phyloP scores from a whole-genome alignment of 2,329 filamentous ascomycete genomes.

The Apiospora sp. region DNA sequence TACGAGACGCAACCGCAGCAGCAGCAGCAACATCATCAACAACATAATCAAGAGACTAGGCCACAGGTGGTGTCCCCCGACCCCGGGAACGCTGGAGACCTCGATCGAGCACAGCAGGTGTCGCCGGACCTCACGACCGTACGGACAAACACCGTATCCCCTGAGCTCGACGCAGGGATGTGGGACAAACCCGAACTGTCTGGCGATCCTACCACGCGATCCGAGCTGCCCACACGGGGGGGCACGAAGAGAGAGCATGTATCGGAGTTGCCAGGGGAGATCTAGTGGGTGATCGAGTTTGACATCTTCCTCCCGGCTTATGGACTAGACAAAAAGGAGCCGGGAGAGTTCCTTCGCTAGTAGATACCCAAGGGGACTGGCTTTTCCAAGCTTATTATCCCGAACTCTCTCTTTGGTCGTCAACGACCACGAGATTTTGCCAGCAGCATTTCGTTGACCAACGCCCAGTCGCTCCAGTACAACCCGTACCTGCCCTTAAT shows the following conservation, averaged over 20 bases:
- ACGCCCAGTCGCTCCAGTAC: background rate
- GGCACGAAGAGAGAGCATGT: background rate
- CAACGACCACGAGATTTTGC: background rate
- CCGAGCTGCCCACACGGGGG: background rate
- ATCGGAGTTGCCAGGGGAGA: background rate
- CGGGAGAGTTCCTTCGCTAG: background rate
- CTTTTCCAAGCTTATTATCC: background rate
- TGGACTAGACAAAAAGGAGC: background rate
- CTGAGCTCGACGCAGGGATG: background rate
- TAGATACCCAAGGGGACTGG: background rate
- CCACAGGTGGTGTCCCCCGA: background rate
- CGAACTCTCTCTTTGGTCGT: background rate
- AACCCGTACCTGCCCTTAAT: background rate
- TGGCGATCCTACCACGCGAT: background rate
- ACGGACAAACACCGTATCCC: background rate
- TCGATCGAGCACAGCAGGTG: background rate
- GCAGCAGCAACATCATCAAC: conserved; percentile 17
- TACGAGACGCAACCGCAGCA: background rate
- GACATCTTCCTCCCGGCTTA: background rate
- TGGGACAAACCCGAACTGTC: conserved; percentile 1
- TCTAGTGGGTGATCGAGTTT: background rate
- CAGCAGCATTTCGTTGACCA: background rate
- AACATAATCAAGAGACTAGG: background rate
- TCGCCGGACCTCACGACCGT: background rate
- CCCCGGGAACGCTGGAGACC: background rate